A percentile compares a stretch with the other conserved stretches of the same genome.
phyloP scores from a whole-genome alignment of 176 grass and related monocot genomes.

The Saccharum spontaneum region DNA sequence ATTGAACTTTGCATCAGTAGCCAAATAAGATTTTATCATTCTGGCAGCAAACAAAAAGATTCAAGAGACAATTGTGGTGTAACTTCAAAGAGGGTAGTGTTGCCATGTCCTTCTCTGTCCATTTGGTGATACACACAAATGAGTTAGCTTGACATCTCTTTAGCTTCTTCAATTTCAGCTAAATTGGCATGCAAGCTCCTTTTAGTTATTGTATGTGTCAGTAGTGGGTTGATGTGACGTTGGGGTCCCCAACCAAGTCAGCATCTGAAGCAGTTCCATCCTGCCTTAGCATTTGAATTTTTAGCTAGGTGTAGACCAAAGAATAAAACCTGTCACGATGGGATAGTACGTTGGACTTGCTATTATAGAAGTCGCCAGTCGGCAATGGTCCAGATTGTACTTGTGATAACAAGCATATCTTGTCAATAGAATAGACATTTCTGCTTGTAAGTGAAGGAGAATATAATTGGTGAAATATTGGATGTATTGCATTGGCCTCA shows the following conservation, averaged over 20 bases:
- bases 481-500: too few relatives aligned
- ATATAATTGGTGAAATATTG: too few relatives aligned
- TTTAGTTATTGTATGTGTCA: background rate
- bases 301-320: background rate
- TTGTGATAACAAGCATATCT: background rate
- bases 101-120: background rate
- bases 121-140: background rate
- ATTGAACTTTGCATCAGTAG: background rate
- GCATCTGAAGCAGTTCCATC: background rate
- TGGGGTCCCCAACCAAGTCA: background rate
- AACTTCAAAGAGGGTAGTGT: background rate
- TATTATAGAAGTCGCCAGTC: background rate
- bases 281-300: background rate
- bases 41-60: background rate
- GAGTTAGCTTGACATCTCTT: background rate
- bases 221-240: background rate
- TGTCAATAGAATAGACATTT: conserved; percentile 8
- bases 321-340: background rate
- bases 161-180: background rate
- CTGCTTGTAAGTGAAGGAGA: too few relatives aligned
- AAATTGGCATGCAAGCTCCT: background rate
- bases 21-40: background rate
- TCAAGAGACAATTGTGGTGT: background rate
- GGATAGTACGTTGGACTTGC: background rate
- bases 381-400: background rate